Base-by-base conservation (phyloP, 1,139 yeast species). In the Diutina rugosa region DNA sequence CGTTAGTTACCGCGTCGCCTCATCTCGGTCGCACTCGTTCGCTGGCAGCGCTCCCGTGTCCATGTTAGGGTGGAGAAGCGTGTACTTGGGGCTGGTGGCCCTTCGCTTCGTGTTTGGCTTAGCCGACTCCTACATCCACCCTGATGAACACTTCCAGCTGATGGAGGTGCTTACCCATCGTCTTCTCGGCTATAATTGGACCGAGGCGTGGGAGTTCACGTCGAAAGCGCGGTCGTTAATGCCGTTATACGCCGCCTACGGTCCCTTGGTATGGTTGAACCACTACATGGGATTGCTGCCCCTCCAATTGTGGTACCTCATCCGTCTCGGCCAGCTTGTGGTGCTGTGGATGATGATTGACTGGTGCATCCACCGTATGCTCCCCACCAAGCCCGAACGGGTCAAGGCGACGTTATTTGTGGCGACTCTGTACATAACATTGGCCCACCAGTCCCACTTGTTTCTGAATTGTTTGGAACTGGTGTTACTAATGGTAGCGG, bases 111-210 rank as follows among this genome's bases (percentile, higher is more conserved):
- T 80, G 38, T 72, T 90, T 55, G 84, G 89, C 0, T 67, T 87
- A 1, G 82, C 87, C 55, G 79, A 87, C 51, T 89, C 97, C 0
- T 95, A 95, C 66, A 84, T 95, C 55, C 99, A 95, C 63, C 99
- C 99, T 0, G 99, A 95, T 73, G 99, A 95, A 70, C 97, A 91
- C 67, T 89, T 90, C 67, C 99, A 95, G 68, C 82, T 86, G 28
- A 78, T 95, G 44, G 96, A 90, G 65, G 84, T 88, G 0, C 66
- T 93, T 21, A 76, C 85, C 5, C 69, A 72, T 61, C 67, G 69
- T 46, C 67, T 82, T 41, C 73, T 79, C 56, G 79, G 79, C 5
- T 80, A 75, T 70, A 70, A 77, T 48, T 79, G 82, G 1, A 76
- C 80, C 32, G 65, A 79, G 1, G 90, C 98, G 0, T 95, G 99